Conservation (phyloP, 2,329 filamentous ascomycete genomes). For the Penicillium sp. region DNA sequence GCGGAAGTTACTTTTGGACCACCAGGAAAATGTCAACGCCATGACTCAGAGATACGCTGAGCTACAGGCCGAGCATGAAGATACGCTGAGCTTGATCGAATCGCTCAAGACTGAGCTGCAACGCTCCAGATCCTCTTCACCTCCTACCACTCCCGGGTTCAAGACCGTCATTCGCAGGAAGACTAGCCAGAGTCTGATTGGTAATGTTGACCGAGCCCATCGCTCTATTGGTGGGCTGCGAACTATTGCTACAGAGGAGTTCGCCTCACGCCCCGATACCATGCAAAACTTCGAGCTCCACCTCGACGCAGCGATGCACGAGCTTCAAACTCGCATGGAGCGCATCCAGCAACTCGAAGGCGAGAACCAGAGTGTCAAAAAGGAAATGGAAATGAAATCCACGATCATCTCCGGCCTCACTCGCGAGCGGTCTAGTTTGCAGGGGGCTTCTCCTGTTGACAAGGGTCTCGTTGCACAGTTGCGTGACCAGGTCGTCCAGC, state of each 20-base stretch:
- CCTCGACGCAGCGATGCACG: slow-evolving; percentile 88
- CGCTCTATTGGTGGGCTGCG: slow-evolving; percentile 87
- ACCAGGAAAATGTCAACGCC: slow-evolving; percentile 74
- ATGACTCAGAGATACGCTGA: slow-evolving; percentile 81
- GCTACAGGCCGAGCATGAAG: slow-evolving; percentile 79
- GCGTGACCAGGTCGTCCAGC: slow-evolving; percentile 85
- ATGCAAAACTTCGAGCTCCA: slow-evolving; percentile 94
- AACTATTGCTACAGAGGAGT: slow-evolving; percentile 84
- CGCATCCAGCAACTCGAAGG: slow-evolving; percentile 88
- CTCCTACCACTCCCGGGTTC: slow-evolving; percentile 49
- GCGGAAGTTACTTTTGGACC: slow-evolving; percentile 72
- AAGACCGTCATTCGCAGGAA: slow-evolving; percentile 82
- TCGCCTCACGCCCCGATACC: slow-evolving; percentile 78
- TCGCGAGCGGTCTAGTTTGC: slow-evolving; percentile 88
- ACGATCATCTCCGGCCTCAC: slow-evolving; percentile 94
- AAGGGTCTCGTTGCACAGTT: slow-evolving; percentile 88
- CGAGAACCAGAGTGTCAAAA: slow-evolving; percentile 80
- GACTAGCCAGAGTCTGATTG: slow-evolving; percentile 86
- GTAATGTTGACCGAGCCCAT: slow-evolving; percentile 82
- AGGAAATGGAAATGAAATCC: slow-evolving; percentile 97
- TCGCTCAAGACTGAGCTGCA: slow-evolving; percentile 86
- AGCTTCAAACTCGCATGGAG: slow-evolving; percentile 84
- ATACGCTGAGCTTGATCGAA: slow-evolving; percentile 83
- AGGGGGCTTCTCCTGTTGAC: slow-evolving; percentile 77
- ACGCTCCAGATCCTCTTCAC: slow-evolving; percentile 71